Percentiles rank a stretch among this genome's conserved stretches.
Conservation (phyloP, 2,329 filamentous ascomycete species). For the Trichophyton verrucosum region DNA sequence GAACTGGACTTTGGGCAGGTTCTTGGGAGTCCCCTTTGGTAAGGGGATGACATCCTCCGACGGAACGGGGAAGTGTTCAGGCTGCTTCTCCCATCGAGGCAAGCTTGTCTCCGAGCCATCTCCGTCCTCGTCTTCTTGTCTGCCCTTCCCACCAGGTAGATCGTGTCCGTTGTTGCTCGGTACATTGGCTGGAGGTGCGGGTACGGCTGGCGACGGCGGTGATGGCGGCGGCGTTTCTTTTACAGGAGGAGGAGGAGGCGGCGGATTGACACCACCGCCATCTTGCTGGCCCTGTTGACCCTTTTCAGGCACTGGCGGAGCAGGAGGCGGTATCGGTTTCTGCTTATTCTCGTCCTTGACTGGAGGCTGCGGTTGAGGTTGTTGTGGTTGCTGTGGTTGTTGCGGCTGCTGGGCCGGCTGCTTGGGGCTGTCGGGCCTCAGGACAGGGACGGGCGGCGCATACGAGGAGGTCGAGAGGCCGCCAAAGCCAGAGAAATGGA, state of each 20-base stretch:
- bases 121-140: slow-evolving; percentile 21
- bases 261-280: neutral
- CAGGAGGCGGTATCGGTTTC: neutral
- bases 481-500: slow-evolving; percentile 40
- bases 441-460: slow-evolving; percentile 6
- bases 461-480: slow-evolving; percentile 19
- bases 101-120: slow-evolving; percentile 15
- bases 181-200: neutral
- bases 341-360: neutral
- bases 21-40: slow-evolving; percentile 16
- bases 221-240: neutral
- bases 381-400: neutral
- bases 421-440: slow-evolving; percentile 6
- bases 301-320: neutral
- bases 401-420: slow-evolving; percentile 8
- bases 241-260: neutral
- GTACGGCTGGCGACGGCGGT: neutral
- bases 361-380: neutral
- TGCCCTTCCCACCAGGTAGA: slow-evolving; percentile 22
- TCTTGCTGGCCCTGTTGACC: neutral
- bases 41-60: slow-evolving; percentile 61
- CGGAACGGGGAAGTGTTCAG: slow-evolving; percentile 66
- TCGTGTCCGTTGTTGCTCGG: neutral
- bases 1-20: slow-evolving; percentile 21
- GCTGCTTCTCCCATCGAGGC: slow-evolving; percentile 60